Evolutionary conservation across 148 eudicot species (phyloP).

Genomic region (Bassia scoparia): DNA sequence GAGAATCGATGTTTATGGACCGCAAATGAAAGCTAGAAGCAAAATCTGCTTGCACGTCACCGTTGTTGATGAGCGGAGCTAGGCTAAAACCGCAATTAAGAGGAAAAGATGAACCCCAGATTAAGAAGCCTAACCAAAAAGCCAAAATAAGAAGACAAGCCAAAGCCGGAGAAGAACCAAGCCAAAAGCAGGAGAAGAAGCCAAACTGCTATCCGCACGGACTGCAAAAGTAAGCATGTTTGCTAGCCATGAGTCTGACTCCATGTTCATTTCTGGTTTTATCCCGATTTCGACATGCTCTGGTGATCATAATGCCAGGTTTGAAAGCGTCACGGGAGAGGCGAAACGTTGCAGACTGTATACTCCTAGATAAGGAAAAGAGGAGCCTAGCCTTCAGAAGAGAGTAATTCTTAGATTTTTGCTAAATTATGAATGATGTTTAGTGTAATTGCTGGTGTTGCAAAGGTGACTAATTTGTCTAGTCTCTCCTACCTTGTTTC

Average conservation of each 20-base stretch:
- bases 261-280: not conserved
- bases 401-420: conserved; percentile 23
- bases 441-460: not conserved
- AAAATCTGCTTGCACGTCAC: conserved; percentile 16
- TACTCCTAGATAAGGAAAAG: conserved; percentile 62
- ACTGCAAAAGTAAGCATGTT: conserved; percentile 40
- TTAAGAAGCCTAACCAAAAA: conserved; percentile 34
- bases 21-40: conserved; percentile 1
- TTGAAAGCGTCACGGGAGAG: conserved; percentile 63
- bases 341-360: conserved; percentile 61
- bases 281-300: conserved; percentile 1
- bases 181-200: conserved; percentile 28
- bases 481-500: not conserved
- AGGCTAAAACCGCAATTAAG: conserved; percentile 33
- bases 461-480: not conserved
- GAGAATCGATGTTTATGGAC: conserved; percentile 17
- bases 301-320: conserved; percentile 48
- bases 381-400: conserved; percentile 36
- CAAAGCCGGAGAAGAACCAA: conserved; percentile 29
- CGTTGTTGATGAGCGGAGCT: conserved; percentile 28
- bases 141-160: not conserved
- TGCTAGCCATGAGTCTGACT: not conserved
- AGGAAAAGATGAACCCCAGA: conserved; percentile 29
- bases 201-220: conserved; percentile 56
- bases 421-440: conserved; percentile 13